phyloP scores from a whole-genome alignment of 257 asterid species.

The Echium plantagineum region DNA sequence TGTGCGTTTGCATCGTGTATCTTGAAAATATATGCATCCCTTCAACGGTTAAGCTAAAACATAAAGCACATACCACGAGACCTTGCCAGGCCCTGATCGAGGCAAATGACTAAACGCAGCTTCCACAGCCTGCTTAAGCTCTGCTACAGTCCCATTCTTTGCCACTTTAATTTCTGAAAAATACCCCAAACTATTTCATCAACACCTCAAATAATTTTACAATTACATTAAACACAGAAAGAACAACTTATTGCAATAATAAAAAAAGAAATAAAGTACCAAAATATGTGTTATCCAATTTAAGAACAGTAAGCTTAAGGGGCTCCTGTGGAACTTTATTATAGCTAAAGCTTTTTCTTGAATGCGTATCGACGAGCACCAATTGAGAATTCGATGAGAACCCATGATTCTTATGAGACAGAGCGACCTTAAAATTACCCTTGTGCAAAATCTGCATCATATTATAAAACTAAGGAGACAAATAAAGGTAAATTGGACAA shows the following conservation, averaged over 20 bases:
- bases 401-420: no score
- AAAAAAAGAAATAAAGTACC: background rate
- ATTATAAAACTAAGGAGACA: background rate
- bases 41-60: no score
- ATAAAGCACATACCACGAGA: conserved; percentile 46
- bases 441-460: background rate
- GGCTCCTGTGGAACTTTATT: background rate
- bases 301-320: background rate
- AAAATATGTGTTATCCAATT: background rate
- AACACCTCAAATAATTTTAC: no score
- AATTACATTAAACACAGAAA: no score
- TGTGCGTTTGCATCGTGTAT: no score
- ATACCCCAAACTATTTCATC: background rate
- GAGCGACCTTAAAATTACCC: no score
- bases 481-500: no score
- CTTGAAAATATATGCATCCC: no score
- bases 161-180: conserved; percentile 55
- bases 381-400: no score
- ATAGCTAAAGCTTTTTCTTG: background rate
- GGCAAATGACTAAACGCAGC: conserved; percentile 65
- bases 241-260: no score
- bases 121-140: conserved; percentile 72
- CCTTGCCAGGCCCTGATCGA: conserved; percentile 40
- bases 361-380: no score
- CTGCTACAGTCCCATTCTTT: conserved; percentile 54